Evolutionary conservation across 306 rosid species (phyloP).

Genomic region (Chamaecrista fasciculata): DNA sequence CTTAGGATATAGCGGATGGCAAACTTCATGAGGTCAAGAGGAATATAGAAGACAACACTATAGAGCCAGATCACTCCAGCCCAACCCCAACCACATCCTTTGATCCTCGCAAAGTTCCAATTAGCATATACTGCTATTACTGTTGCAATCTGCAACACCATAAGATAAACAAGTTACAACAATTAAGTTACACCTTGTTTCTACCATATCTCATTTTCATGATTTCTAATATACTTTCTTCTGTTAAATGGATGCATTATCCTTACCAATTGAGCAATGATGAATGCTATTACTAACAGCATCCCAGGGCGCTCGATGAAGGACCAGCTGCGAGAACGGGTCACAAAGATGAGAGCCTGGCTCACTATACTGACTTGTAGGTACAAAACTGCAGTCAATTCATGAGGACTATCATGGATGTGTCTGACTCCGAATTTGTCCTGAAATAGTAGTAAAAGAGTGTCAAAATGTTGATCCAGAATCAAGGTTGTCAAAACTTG

Average conservation of each 20-base stretch:
- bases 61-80: slow-evolving; percentile 98
- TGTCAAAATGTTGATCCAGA: slow-evolving; percentile 19
- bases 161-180: slow-evolving; percentile 3
- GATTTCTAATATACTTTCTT: no score
- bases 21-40: slow-evolving; percentile 77
- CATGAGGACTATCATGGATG: slow-evolving; percentile 29
- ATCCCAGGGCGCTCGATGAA: slow-evolving; percentile 81
- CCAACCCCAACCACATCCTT: slow-evolving; percentile 98
- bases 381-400: slow-evolving; percentile 83
- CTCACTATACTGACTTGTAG: slow-evolving; percentile 99
- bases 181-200: background rate
- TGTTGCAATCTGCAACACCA: slow-evolving; percentile 75
- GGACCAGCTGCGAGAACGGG: slow-evolving; percentile 97
- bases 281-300: slow-evolving; percentile 57
- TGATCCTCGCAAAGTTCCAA: slow-evolving; percentile 86
- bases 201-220: background rate
- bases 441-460: slow-evolving; percentile 38
- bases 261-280: slow-evolving; percentile 82
- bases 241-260: background rate
- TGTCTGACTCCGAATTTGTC: slow-evolving; percentile 68
- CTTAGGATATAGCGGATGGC: slow-evolving; percentile 87
- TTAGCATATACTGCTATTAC: slow-evolving; percentile 83
- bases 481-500: no score
- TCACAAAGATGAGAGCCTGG: slow-evolving; percentile 92
- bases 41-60: slow-evolving; percentile 81